Conservation (phyloP, 2,329 filamentous ascomycete genomes). For the Helotiales sp. region DNA sequence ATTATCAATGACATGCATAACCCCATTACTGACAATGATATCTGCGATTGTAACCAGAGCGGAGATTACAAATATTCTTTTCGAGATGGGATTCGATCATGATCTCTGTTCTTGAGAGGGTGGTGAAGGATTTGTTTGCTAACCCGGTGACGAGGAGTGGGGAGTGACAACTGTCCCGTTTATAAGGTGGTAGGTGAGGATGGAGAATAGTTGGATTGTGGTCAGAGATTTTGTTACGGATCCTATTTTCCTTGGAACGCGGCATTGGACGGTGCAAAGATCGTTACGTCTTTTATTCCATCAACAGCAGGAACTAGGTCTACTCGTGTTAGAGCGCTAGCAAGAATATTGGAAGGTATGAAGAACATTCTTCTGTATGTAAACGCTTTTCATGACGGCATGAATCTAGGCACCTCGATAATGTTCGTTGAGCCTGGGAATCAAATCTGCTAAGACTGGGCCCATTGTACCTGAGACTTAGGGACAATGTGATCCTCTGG, state of each 20-base stretch:
- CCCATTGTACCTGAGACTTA: too few relatives aligned
- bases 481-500: too few relatives aligned
- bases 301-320: conserved; percentile 38
- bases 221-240: conserved; percentile 29
- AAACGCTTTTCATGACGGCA: neutral
- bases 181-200: conserved; percentile 38
- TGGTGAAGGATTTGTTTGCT: conserved; percentile 26
- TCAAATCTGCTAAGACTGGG: too few relatives aligned
- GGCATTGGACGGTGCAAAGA: conserved; percentile 36
- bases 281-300: conserved; percentile 50
- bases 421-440: neutral
- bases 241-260: conserved; percentile 36
- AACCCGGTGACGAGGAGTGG: conserved; percentile 21
- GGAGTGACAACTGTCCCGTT: conserved; percentile 31
- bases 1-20: conserved; percentile 41
- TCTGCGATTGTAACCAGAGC: conserved; percentile 38
- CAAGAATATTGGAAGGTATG: conserved; percentile 27
- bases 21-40: conserved; percentile 37
- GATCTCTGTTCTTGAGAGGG: conserved; percentile 29
- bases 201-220: conserved; percentile 21
- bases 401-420: neutral
- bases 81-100: conserved; percentile 35
- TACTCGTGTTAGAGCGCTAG: conserved; percentile 33
- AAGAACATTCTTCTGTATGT: neutral
- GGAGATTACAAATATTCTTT: conserved; percentile 40